phyloP scores from a whole-genome alignment of 768 basidiomycete species.

The Amanita inopinata region DNA sequence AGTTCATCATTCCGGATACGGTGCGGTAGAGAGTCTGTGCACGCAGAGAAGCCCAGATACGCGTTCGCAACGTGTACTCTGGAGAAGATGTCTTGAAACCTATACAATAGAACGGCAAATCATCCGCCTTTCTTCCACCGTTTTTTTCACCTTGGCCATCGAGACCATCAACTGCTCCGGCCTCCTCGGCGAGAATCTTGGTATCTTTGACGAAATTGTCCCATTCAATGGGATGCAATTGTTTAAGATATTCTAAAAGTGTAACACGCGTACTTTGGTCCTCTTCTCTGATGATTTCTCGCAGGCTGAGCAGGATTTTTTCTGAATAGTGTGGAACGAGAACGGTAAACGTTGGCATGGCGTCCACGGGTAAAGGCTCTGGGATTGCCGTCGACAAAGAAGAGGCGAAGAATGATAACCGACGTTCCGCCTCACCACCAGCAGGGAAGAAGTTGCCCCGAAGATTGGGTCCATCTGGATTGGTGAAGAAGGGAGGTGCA shows the following conservation, averaged over 20 bases:
- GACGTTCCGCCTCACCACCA: conserved; percentile 92
- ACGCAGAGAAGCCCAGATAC: conserved; percentile 98
- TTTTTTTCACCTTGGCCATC: conserved; percentile 63
- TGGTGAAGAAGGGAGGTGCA: conserved; percentile 97
- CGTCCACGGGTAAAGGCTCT: conserved; percentile 91
- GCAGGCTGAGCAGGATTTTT: conserved; percentile 91
- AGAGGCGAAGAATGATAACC: conserved; percentile 98
- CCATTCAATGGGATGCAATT: conserved; percentile 98
- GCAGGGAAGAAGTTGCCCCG: conserved; percentile 87
- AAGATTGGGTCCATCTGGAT: conserved; percentile 63
- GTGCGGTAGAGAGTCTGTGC: conserved; percentile 98
- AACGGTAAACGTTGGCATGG: conserved; percentile 99
- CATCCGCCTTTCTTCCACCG: conserved; percentile 54
- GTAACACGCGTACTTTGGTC: conserved; percentile 96
- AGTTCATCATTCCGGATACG: conserved; percentile 99
- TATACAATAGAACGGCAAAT: conserved; percentile 98
- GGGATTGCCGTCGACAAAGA: conserved; percentile 94
- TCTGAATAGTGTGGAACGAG: conserved; percentile 98
- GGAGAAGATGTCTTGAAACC: conserved; percentile 99
- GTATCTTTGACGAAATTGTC: conserved; percentile 99
- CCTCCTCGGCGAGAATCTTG: conserved; percentile 95
- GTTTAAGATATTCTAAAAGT: conserved; percentile 94
- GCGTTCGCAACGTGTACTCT: conserved; percentile 96
- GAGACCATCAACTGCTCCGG: conserved; percentile 47
- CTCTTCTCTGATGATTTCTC: conserved; percentile 98